These are phyloP conservation scores for Dalbergia cochinchinensis DNA, from an alignment of 306 rosid genomes.

Conservation along the genomic window DNA sequence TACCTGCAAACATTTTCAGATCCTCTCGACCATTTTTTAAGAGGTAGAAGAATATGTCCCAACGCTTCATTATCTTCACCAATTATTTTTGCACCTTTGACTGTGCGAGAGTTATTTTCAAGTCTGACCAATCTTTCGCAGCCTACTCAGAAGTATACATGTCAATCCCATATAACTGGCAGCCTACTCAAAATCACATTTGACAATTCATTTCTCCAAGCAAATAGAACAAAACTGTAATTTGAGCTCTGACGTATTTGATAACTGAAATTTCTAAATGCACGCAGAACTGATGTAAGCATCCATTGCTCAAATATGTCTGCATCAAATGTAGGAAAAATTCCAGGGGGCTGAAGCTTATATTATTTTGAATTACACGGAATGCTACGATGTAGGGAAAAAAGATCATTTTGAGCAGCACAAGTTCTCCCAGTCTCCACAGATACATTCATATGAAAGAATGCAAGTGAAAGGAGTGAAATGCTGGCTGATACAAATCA, in stretches of 20 bases:
- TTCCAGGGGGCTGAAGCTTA: constrained; percentile 13
- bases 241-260: constrained; percentile 6
- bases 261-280: constrained; percentile 26
- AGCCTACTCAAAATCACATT: constrained; percentile 58
- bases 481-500: no score
- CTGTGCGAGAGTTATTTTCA: constrained; percentile 86
- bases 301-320: constrained; percentile 18
- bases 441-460: not conserved
- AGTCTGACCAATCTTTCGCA: constrained; percentile 71
- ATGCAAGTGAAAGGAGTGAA: no score
- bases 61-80: constrained; percentile 84
- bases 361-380: not conserved
- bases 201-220: constrained; percentile 14
- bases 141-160: constrained; percentile 55
- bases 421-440: constrained; percentile 3
- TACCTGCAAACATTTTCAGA: constrained; percentile 71
- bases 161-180: constrained; percentile 41
- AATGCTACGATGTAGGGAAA: not conserved
- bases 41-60: constrained; percentile 69
- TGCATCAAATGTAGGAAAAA: constrained; percentile 5
- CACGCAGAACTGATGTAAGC: not conserved
- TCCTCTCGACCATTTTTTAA: constrained; percentile 76
- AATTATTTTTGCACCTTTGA: constrained; percentile 80
- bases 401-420: not conserved
- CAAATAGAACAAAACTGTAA: constrained; percentile 27